A percentile compares a stretch with the other conserved stretches of the same genome.
Conservation (phyloP, 2,329 filamentous ascomycete genomes). For the Atkinsonella texensis region DNA sequence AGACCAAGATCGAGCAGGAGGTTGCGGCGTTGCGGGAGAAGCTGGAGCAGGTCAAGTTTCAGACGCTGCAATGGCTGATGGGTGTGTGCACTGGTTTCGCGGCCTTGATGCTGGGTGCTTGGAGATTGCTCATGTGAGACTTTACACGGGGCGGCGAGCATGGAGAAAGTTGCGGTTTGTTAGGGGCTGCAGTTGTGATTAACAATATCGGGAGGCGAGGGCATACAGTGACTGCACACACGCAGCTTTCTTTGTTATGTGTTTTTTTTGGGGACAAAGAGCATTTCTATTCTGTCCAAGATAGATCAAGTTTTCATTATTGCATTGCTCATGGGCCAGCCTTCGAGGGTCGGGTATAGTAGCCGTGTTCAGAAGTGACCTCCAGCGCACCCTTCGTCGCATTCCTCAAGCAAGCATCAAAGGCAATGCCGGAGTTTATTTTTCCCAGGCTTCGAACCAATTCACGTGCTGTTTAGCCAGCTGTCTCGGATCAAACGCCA, state of each 20-base stretch:
- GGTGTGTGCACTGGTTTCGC: slow-evolving; percentile 62
- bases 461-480: too few relatives aligned
- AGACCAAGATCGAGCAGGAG: slow-evolving; percentile 97
- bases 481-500: too few relatives aligned
- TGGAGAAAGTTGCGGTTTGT: background rate
- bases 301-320: too few relatives aligned
- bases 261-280: too few relatives aligned
- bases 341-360: too few relatives aligned
- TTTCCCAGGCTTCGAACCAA: too few relatives aligned
- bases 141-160: background rate
- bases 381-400: too few relatives aligned
- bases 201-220: background rate
- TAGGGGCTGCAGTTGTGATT: background rate
- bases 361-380: too few relatives aligned
- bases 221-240: background rate
- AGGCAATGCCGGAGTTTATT: too few relatives aligned
- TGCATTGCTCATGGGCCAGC: too few relatives aligned
- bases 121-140: slow-evolving; percentile 52
- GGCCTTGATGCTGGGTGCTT: slow-evolving; percentile 55
- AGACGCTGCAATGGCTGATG: slow-evolving; percentile 96
- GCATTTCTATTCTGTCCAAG: too few relatives aligned
- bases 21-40: slow-evolving; percentile 82
- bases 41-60: slow-evolving; percentile 95
- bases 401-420: too few relatives aligned
- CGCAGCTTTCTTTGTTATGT: slow-evolving; percentile 11